Evolutionary conservation across 352 stramenopile genomes (phyloP).

Genomic region (Albugo laibachii): DNA sequence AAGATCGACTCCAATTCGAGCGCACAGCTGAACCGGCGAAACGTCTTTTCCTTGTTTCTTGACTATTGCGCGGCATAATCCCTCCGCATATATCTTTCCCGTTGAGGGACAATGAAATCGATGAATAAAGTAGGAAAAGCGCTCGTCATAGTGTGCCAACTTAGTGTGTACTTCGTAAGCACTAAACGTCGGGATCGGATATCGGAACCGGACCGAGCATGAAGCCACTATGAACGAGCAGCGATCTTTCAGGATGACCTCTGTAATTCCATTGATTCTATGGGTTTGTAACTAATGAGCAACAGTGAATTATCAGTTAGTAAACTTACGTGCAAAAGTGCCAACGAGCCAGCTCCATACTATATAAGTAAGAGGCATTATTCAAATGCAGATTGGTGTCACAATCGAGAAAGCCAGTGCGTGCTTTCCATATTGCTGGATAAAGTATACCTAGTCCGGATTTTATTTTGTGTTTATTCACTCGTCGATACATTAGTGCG

Average conservation of each 20-base stretch:
- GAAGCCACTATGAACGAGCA: conserved; percentile 5
- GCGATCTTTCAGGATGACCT: neutral
- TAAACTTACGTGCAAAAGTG: conserved; percentile 41
- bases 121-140: conserved; percentile 43
- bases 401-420: conserved; percentile 47
- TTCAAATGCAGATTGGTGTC: conserved; percentile 78
- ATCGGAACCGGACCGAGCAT: conserved; percentile 27
- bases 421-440: conserved; percentile 41
- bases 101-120: conserved; percentile 27
- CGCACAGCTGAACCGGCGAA: neutral
- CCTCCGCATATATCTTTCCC: conserved; percentile 31
- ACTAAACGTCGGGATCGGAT: conserved; percentile 27
- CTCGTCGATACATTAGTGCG: conserved; percentile 25
- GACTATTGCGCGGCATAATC: conserved; percentile 4
- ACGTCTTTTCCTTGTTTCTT: neutral
- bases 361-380: conserved; percentile 68
- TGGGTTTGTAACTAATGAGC: neutral
- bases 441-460: conserved; percentile 39
- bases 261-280: neutral
- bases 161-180: conserved; percentile 39
- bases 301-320: neutral
- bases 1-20: neutral
- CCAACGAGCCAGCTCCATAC: conserved; percentile 73
- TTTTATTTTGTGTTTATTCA: conserved; percentile 26
- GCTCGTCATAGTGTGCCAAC: conserved; percentile 30